Conservation (phyloP, 352 stramenopile genomes). For the Globisporangium carolinianum region DNA sequence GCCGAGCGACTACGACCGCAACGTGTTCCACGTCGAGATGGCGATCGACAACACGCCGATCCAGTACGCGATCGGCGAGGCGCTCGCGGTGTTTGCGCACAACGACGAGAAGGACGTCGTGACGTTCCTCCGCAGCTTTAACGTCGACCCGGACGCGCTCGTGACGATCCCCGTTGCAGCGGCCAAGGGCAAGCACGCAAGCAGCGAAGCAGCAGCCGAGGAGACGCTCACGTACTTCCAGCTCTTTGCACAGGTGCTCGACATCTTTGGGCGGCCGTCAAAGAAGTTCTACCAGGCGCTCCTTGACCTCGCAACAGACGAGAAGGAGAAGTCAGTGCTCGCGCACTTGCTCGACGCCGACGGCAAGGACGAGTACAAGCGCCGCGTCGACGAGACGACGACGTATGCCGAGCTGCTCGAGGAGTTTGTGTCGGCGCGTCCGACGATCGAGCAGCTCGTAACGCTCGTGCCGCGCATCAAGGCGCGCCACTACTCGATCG, state of each 20-base stretch:
- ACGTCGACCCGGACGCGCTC: constrained; percentile 55
- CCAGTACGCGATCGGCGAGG: constrained; percentile 82
- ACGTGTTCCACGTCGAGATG: constrained; percentile 86
- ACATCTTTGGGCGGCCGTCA: constrained; percentile 74
- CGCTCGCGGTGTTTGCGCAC: constrained; percentile 77
- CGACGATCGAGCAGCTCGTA: constrained; percentile 55
- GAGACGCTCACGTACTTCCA: constrained; percentile 77
- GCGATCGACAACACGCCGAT: constrained; percentile 75
- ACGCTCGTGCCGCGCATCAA: constrained; percentile 77
- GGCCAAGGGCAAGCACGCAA: constrained; percentile 44
- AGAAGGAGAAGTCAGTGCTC: constrained; percentile 62
- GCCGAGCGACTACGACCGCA: constrained; percentile 70
- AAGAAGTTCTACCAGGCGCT: constrained; percentile 84
- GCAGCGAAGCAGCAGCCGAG: constrained; percentile 20
- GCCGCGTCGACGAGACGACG: constrained; percentile 64
- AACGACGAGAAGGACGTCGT: constrained; percentile 76
- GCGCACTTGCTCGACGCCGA: constrained; percentile 43
- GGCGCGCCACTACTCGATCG: constrained; percentile 88
- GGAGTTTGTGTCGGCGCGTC: constrained; percentile 66
- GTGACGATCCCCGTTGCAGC: constrained; percentile 49
- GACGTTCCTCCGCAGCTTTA: constrained; percentile 59
- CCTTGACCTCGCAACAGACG: constrained; percentile 49
- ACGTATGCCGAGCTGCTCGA: constrained; percentile 73
- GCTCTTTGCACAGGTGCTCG: constrained; percentile 75
- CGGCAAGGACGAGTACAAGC: constrained; percentile 82